phyloP scores from a whole-genome alignment of 1,139 yeast species.

The Suhomyces atakaporum region DNA sequence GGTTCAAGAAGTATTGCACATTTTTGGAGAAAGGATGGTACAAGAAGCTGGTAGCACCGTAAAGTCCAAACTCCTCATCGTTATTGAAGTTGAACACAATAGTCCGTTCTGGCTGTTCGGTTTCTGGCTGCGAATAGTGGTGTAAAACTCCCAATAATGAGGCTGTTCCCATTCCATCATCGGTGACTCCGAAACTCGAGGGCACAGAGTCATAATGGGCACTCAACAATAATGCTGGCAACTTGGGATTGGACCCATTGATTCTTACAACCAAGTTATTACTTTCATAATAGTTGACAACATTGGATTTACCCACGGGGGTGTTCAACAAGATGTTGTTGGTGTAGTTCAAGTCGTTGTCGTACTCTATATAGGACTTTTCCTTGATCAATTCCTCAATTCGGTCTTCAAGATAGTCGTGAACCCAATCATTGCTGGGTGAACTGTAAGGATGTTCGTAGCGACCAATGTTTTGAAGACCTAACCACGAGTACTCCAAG shows the following conservation, averaged over 20 bases:
- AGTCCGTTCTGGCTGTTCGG: slow-evolving; percentile 64
- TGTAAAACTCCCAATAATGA: slow-evolving; percentile 72
- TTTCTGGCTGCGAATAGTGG: slow-evolving; percentile 40
- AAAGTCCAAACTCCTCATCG: slow-evolving; percentile 85
- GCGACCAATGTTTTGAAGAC: slow-evolving; percentile 65
- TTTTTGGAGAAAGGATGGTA: slow-evolving; percentile 72
- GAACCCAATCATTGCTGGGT: slow-evolving; percentile 72
- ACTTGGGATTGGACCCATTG: slow-evolving; percentile 56
- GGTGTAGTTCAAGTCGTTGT: slow-evolving; percentile 49
- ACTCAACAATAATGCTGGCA: slow-evolving; percentile 72
- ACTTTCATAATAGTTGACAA: slow-evolving; percentile 73
- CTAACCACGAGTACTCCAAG: slow-evolving; percentile 57
- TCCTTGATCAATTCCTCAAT: slow-evolving; percentile 34
- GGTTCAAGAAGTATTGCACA: slow-evolving; percentile 69
- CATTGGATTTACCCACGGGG: slow-evolving; percentile 34
- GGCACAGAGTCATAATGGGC: slow-evolving; percentile 94
- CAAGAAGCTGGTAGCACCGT: slow-evolving; percentile 79
- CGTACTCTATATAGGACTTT: slow-evolving; percentile 47
- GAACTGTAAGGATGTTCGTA: slow-evolving; percentile 79
- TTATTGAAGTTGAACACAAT: slow-evolving; percentile 84
- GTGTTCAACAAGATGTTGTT: slow-evolving; percentile 42
- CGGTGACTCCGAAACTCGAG: slow-evolving; percentile 84
- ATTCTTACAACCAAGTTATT: slow-evolving; percentile 74
- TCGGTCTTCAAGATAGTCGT: slow-evolving; percentile 58
- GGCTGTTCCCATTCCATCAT: slow-evolving; percentile 92